Conservation (phyloP, 768 basidiomycete species). For the Agaricus subrufescens region DNA sequence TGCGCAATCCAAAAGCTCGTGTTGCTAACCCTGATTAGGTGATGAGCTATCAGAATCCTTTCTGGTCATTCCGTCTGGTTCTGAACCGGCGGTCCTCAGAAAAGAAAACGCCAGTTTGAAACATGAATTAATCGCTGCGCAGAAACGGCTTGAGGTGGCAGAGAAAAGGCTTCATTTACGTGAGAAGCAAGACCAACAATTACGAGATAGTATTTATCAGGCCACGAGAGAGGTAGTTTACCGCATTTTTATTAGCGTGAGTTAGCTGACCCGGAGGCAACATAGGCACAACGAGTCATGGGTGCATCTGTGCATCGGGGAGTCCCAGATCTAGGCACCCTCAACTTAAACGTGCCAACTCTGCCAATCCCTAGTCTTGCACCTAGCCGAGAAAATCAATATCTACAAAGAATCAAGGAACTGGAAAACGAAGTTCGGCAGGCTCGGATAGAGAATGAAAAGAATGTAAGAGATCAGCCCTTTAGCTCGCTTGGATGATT, state of each 20-base stretch:
- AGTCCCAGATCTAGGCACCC: constrained; percentile 48
- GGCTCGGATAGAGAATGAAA: constrained; percentile 70
- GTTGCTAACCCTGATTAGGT: constrained; percentile 24
- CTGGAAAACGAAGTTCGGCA: constrained; percentile 73
- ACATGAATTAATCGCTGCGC: constrained; percentile 51
- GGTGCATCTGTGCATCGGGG: constrained; percentile 61
- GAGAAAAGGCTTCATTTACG: constrained; percentile 64
- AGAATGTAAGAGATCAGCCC: constrained; percentile 51
- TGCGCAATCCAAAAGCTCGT: background rate
- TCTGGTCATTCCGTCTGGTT: constrained; percentile 63
- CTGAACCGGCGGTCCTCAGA: constrained; percentile 47
- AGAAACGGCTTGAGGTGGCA: constrained; percentile 52
- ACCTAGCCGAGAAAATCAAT: constrained; percentile 50
- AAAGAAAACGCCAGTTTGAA: constrained; percentile 67
- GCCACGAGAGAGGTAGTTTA: constrained; percentile 54
- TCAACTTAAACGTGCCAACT: constrained; percentile 56
- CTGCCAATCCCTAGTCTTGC: constrained; percentile 45
- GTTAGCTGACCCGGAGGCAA: background rate
- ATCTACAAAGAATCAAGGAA: constrained; percentile 65
- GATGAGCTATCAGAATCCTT: constrained; percentile 80
- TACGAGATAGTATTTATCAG: constrained; percentile 77
- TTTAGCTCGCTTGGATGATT: background rate
- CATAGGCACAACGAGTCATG: constrained; percentile 76
- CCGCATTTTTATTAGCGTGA: background rate
- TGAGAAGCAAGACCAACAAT: constrained; percentile 72